phyloP scores from a whole-genome alignment of 2,329 filamentous ascomycete species.

The Zymoseptoria pseudotritici region DNA sequence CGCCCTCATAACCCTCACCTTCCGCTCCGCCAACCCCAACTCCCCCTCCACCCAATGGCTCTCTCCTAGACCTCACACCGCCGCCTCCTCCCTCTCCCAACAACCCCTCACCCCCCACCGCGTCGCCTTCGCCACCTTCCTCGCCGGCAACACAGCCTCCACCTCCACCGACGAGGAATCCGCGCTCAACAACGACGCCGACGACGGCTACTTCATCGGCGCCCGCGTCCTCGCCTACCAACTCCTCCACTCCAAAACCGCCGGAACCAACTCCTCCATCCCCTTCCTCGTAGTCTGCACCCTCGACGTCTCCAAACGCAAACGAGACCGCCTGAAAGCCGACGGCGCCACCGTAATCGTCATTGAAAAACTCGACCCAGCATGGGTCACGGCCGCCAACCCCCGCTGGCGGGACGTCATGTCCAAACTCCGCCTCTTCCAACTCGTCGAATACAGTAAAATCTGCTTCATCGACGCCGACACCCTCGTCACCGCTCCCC shows the following conservation, averaged over 20 bases:
- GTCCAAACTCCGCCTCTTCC: slow-evolving; percentile 31
- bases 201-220: slow-evolving; percentile 32
- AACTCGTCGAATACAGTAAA: slow-evolving; percentile 28
- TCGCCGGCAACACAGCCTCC: slow-evolving; percentile 22
- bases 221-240: slow-evolving; percentile 32
- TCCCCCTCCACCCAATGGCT: slow-evolving; percentile 16
- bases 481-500: slow-evolving; percentile 23
- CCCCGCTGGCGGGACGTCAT: slow-evolving; percentile 31
- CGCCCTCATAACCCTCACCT: slow-evolving; percentile 26
- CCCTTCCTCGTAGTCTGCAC: slow-evolving; percentile 35
- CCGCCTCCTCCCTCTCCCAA: slow-evolving; percentile 5
- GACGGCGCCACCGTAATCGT: slow-evolving; percentile 33
- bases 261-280: slow-evolving; percentile 30
- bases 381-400: slow-evolving; percentile 24
- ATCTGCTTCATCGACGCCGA: slow-evolving; percentile 33
- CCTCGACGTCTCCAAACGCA: slow-evolving; percentile 27
- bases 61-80: slow-evolving; percentile 8
- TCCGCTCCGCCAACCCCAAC: slow-evolving; percentile 16
- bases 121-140: slow-evolving; percentile 34
- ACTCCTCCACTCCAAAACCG: slow-evolving; percentile 30
- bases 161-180: slow-evolving; percentile 17
- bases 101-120: slow-evolving; percentile 19
- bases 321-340: slow-evolving; percentile 28
- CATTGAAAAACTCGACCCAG: slow-evolving; percentile 27
- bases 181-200: slow-evolving; percentile 20